Evolutionary conservation across 805 yeast genomes (phyloP), one percentile per base, ranked within the genome.

Genomic region (Isabelozyma heimii): DNA sequence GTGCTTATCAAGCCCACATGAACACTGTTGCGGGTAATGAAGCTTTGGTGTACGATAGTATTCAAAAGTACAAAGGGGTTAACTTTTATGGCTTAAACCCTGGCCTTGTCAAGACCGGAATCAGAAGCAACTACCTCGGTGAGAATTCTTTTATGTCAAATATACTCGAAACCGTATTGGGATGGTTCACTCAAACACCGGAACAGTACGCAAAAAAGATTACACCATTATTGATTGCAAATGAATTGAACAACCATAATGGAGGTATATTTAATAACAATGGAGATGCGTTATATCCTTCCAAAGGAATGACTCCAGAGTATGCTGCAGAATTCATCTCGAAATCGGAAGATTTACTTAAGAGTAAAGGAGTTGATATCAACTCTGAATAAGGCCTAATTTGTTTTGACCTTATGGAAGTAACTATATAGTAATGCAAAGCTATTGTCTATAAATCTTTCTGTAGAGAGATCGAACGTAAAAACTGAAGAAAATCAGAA

Each of bases 21-120:
- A 70, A 59, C 44, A 72, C 77, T 0, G 76, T 73, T n/a, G 76
- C 76, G 2, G 75, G 73, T 1, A 73, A 73, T 48, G 77, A 73
- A 50, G 59, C 70, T 1, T 49, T 72, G 20, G 74, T 72, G 1
- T 38, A 45, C 30, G 52, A 52, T 28, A 35, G 46, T 28, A 56
- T 51, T 0, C 20, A 47, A 10, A 50, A 51, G 24, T 61, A 57
- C 44, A 55, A 62, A 1, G 49, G 57, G 14, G 49, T 58, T n/a
- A 48, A 60, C 39, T 47, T 66, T 35, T 71, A 52, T 52, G 78
- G 78, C 1, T 58, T 73, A 37, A 72, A 73, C 47, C 78, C 77
- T 5, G 76, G 76, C 2, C 5, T 72, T 1, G 63, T 72, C 24
- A 65, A 58, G 46, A 70, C 77, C 0, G 52, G 55, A 40, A 71